phyloP scores from a whole-genome alignment of 768 basidiomycete genomes.

The Guyanaporus albipodus region DNA sequence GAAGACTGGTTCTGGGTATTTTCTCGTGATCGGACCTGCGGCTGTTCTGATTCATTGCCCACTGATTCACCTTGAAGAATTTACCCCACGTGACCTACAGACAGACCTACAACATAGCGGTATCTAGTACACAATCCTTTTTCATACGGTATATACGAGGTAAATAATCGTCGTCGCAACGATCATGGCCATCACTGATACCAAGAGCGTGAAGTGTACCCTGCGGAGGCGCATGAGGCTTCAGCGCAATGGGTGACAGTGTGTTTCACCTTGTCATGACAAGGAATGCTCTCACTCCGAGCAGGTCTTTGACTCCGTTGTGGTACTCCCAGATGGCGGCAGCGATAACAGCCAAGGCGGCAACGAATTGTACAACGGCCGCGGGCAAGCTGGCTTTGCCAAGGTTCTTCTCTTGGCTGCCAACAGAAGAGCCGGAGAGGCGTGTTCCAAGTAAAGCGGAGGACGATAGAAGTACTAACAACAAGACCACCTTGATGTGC shows the following conservation, averaged over 20 bases:
- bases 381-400: conserved; percentile 41
- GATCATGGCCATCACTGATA: conserved; percentile 43
- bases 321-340: conserved; percentile 69
- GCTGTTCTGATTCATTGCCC: conserved; percentile 1
- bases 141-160: conserved; percentile 32
- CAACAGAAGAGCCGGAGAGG: conserved; percentile 40
- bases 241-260: conserved; percentile 3
- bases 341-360: conserved; percentile 49
- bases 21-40: conserved; percentile 12
- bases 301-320: conserved; percentile 52
- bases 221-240: conserved; percentile 29
- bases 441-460: conserved; percentile 61
- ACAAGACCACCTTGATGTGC: conserved; percentile 60
- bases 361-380: conserved; percentile 49
- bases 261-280: conserved; percentile 48
- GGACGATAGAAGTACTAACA: conserved; percentile 60
- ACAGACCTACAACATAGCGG: neutral
- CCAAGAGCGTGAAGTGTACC: conserved; percentile 50
- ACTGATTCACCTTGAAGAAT: neutral
- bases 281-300: conserved; percentile 57
- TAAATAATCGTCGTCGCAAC: conserved; percentile 51
- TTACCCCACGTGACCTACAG: conserved; percentile 19
- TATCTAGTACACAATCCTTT: neutral
- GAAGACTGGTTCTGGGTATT: conserved; percentile 20
- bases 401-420: conserved; percentile 19